phyloP scores from a whole-genome alignment of 805 yeast genomes.

The Spathaspora girioi region DNA sequence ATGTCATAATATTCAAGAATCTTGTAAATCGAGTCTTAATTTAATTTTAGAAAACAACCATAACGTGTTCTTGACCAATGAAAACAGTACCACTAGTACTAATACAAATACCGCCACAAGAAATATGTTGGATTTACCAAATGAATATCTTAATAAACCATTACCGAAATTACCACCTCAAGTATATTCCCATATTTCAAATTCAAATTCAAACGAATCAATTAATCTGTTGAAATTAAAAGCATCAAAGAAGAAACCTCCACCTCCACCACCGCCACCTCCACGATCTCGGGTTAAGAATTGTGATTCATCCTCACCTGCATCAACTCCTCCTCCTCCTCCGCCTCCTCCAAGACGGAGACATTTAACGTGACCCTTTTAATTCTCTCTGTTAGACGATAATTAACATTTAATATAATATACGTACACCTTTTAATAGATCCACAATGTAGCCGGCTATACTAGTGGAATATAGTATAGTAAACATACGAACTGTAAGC shows the following conservation, averaged over 20 bases:
- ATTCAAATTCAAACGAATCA: conserved; percentile 13
- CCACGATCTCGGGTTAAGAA: conserved; percentile 2
- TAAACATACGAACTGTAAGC: too few species aligned
- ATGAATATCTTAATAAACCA: conserved; percentile 23
- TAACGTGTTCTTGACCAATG: conserved; percentile 21
- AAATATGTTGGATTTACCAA: conserved; percentile 30
- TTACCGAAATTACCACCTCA: conserved; percentile 14
- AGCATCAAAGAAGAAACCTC: conserved; percentile 32
- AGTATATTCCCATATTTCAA: neutral
- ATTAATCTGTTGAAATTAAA: conserved; percentile 17
- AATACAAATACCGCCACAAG: conserved; percentile 4
- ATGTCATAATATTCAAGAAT: conserved; percentile 17
- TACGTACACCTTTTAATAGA: too few species aligned
- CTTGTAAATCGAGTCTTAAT: conserved; percentile 2
- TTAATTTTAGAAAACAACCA: conserved; percentile 21
- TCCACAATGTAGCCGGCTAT: too few species aligned
- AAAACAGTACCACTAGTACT: neutral
- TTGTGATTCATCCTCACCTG: neutral
- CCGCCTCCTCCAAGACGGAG: conserved; percentile 36
- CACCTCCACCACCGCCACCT: conserved; percentile 36
- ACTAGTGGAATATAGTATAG: too few species aligned
- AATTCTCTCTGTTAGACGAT: neutral
- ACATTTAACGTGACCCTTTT: conserved; percentile 7
- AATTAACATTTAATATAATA: neutral
- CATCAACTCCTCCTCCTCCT: conserved; percentile 9